Percentiles rank a stretch among this genome's conserved stretches.
Evolutionary conservation across 177 flowering plant genomes (phyloP).

Genomic region (Vitis hybrid): DNA sequence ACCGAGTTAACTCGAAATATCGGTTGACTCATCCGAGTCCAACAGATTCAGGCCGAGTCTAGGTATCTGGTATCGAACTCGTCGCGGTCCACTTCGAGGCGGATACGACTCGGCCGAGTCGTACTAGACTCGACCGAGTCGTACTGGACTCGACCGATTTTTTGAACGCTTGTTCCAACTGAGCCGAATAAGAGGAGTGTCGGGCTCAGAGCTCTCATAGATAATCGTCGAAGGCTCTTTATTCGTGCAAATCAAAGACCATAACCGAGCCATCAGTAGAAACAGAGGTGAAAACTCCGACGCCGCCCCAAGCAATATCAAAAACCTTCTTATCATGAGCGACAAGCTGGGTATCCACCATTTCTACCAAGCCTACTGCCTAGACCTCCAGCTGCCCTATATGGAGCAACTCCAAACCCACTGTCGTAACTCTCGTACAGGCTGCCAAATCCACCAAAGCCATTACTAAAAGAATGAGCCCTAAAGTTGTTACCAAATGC

Average conservation of each 20-base stretch:
- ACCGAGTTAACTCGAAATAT: too few relatives aligned
- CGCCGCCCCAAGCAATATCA: conserved; percentile 89
- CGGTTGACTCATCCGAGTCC: too few relatives aligned
- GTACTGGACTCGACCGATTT: too few relatives aligned
- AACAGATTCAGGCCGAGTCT: too few relatives aligned
- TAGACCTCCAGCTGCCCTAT: conserved; percentile 12
- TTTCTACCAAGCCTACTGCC: conserved; percentile 19
- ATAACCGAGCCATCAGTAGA: conserved; percentile 77
- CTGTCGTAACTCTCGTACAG: neutral
- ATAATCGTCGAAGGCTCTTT: conserved; percentile 86
- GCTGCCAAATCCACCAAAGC: too few relatives aligned
- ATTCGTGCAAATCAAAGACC: conserved; percentile 66
- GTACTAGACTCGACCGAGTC: too few relatives aligned
- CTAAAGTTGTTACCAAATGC: conserved; percentile 50
- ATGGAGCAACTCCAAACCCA: conserved; percentile 39
- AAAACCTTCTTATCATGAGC: conserved; percentile 88
- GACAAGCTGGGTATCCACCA: conserved; percentile 57
- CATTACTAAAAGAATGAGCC: conserved; percentile 31
- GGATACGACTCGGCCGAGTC: too few relatives aligned
- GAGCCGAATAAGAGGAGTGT: conserved; percentile 66
- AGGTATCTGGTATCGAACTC: too few relatives aligned
- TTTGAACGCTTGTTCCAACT: too few relatives aligned
- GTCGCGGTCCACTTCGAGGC: too few relatives aligned
- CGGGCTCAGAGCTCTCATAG: conserved; percentile 77
- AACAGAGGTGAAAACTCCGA: conserved; percentile 79